Conservation (phyloP, 495 filamentous ascomycete genomes). For the Aspergillus biplanus region DNA sequence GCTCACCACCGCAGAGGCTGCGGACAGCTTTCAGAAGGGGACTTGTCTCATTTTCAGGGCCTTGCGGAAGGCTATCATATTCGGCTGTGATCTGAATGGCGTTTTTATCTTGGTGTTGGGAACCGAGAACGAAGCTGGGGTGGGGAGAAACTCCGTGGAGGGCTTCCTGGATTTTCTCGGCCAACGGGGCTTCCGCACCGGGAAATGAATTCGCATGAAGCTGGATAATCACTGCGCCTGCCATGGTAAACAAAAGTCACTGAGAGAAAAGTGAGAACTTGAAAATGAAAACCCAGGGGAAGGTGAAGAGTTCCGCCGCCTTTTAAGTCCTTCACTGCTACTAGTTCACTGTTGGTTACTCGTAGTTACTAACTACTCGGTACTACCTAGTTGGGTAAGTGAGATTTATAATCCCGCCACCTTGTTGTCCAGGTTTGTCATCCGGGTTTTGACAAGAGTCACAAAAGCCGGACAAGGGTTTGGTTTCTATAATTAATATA, state of each 20-base stretch:
- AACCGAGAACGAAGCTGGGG: background rate
- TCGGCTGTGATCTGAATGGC: slow-evolving; percentile 1
- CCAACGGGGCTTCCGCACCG: background rate
- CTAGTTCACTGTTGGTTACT: background rate
- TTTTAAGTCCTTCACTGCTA: slow-evolving; percentile 3
- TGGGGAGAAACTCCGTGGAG: background rate
- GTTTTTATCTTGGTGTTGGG: background rate
- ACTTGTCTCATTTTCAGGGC: background rate
- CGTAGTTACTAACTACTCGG: background rate
- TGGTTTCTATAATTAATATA: background rate
- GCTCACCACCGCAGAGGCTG: background rate
- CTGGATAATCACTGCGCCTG: background rate
- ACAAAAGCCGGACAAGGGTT: background rate
- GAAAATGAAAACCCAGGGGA: background rate
- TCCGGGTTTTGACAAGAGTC: background rate
- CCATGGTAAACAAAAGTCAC: slow-evolving; percentile 2
- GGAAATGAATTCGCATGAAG: background rate
- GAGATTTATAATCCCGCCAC: background rate
- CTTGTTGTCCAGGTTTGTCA: too few relatives aligned
- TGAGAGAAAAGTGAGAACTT: background rate
- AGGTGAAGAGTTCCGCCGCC: background rate
- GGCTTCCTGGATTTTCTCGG: background rate
- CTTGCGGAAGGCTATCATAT: background rate
- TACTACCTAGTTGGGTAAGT: too few relatives aligned
- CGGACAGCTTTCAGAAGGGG: background rate